Conservation (phyloP, 495 filamentous ascomycete genomes). For the Podospora pseudocomata region DNA sequence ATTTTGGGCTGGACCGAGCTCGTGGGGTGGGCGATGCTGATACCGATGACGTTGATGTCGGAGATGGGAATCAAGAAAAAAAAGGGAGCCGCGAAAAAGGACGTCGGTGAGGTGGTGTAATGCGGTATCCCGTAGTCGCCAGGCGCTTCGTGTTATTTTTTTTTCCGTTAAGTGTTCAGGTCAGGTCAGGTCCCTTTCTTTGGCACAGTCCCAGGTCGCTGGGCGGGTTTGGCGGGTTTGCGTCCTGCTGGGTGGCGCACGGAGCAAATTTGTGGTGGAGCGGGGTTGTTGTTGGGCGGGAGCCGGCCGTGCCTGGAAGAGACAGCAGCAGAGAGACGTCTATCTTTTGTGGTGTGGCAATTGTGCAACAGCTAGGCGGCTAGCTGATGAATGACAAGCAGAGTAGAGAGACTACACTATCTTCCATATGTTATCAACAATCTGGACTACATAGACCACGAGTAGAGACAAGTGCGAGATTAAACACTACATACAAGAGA, state of each 20-base stretch:
- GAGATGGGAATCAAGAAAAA: not conserved
- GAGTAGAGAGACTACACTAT: too few relatives aligned
- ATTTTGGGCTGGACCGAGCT: constrained; percentile 1
- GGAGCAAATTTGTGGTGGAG: constrained; percentile 27
- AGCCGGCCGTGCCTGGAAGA: constrained; percentile 7
- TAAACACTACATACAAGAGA: not conserved
- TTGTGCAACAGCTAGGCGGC: not conserved
- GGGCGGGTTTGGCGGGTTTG: constrained; percentile 17
- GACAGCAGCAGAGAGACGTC: not conserved
- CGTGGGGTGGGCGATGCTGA: constrained; percentile 13
- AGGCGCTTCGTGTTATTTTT: not conserved
- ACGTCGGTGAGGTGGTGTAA: constrained; percentile 1
- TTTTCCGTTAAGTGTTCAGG: constrained; percentile 3
- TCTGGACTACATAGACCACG: not conserved
- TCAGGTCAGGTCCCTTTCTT: constrained; percentile 15
- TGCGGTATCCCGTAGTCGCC: not conserved
- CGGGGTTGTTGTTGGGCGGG: constrained; percentile 25
- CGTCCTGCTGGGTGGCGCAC: constrained; percentile 23
- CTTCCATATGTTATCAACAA: not conserved
- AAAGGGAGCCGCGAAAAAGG: constrained; percentile 10
- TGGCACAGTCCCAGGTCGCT: constrained; percentile 15
- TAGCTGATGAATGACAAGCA: too few relatives aligned
- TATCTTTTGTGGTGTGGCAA: constrained; percentile 6
- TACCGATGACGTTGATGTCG: not conserved
- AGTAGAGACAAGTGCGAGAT: not conserved